Conservation (phyloP, 768 basidiomycete genomes). For the Auricularia sp. region DNA sequence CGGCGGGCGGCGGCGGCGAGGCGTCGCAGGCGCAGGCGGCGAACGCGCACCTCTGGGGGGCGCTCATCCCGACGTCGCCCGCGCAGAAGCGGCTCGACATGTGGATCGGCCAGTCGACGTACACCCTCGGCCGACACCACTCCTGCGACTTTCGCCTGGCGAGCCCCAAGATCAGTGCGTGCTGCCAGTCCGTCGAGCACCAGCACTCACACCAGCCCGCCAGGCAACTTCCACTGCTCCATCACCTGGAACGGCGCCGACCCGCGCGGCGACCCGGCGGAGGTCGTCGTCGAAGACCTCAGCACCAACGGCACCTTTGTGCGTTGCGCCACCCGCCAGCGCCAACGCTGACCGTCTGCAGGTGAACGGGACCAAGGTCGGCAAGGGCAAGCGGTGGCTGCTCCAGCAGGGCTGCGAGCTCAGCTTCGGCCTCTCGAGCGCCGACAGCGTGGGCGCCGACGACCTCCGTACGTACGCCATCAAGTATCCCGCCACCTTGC, state of each 20-base stretch:
- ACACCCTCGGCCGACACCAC: conserved; percentile 41
- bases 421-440: neutral
- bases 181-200: neutral
- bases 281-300: conserved; percentile 42
- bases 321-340: conserved; percentile 9
- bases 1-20: conserved; percentile 6
- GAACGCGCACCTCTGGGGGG: conserved; percentile 52
- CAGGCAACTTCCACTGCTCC: conserved; percentile 49
- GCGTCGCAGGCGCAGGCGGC: neutral
- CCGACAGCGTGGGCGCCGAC: neutral
- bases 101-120: conserved; percentile 39
- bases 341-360: neutral
- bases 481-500: too few species aligned
- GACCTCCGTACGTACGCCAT: neutral
- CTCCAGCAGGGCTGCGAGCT: neutral
- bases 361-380: neutral
- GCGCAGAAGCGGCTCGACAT: conserved; percentile 50
- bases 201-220: too few species aligned
- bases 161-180: conserved; percentile 68
- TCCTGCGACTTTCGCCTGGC: conserved; percentile 45
- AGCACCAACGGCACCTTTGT: conserved; percentile 66
- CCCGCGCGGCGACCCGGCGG: conserved; percentile 20
- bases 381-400: neutral
- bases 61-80: conserved; percentile 52
- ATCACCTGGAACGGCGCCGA: conserved; percentile 52